Conservation (phyloP, 352 stramenopile genomes). For the Phytophthora syringae region DNA sequence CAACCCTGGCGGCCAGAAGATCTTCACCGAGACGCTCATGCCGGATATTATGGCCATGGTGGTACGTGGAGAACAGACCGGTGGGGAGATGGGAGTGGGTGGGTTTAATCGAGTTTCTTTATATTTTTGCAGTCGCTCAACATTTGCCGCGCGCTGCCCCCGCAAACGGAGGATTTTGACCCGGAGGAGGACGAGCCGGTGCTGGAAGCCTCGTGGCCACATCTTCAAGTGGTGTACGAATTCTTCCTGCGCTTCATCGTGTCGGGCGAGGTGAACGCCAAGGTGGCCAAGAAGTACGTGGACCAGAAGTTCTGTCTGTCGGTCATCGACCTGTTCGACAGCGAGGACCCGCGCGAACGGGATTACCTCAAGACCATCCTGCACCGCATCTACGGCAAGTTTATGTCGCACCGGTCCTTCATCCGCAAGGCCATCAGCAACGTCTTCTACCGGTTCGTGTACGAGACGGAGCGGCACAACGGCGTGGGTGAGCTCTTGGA, state of each 20-base stretch:
- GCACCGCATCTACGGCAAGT: conserved; percentile 99
- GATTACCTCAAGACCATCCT: conserved; percentile 99
- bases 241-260: conserved; percentile 99
- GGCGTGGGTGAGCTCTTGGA: conserved; percentile 98
- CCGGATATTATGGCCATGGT: conserved; percentile 95
- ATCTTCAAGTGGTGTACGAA: conserved; percentile 99
- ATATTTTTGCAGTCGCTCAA: conserved; percentile 69
- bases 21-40: conserved; percentile 98
- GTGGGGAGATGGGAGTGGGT: no score
- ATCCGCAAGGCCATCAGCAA: conserved; percentile 98
- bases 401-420: conserved; percentile 98
- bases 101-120: not conserved
- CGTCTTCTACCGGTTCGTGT: conserved; percentile 99
- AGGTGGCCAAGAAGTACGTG: conserved; percentile 97
- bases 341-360: conserved; percentile 97
- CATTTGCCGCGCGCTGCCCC: conserved; percentile 94
- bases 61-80: not conserved
- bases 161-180: conserved; percentile 98
- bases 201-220: conserved; percentile 96
- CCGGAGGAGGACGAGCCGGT: conserved; percentile 98
- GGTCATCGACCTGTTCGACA: conserved; percentile 95
- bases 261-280: conserved; percentile 97
- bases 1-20: conserved; percentile 95
- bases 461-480: conserved; percentile 96
- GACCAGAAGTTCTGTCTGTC: conserved; percentile 97